phyloP scores from a whole-genome alignment of 2,329 filamentous ascomycete genomes.

The Bipolaris sorokiniana region DNA sequence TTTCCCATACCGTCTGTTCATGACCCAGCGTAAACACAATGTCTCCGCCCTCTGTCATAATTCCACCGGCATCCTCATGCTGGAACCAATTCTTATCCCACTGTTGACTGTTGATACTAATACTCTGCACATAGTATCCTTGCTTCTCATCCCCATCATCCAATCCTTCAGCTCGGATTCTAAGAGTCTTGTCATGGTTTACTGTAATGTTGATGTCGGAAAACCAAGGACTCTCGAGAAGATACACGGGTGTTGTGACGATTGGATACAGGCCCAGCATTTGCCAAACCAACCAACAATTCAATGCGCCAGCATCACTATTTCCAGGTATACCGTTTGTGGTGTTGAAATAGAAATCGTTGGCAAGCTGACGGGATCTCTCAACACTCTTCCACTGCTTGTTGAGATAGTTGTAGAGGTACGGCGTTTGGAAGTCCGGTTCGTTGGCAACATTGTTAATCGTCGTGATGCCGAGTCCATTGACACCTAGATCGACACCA shows the following conservation, averaged over 20 bases:
- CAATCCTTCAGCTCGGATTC: slow-evolving; percentile 53
- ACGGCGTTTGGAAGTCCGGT: slow-evolving; percentile 50
- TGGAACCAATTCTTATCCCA: slow-evolving; percentile 64
- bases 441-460: slow-evolving; percentile 51
- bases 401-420: slow-evolving; percentile 52
- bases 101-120: slow-evolving; percentile 59
- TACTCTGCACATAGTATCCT: slow-evolving; percentile 60
- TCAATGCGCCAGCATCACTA: slow-evolving; percentile 56
- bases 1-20: slow-evolving; percentile 41
- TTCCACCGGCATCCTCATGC: slow-evolving; percentile 54
- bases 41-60: slow-evolving; percentile 45
- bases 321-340: slow-evolving; percentile 55
- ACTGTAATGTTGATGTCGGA: slow-evolving; percentile 46
- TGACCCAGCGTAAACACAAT: slow-evolving; percentile 41
- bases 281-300: slow-evolving; percentile 60
- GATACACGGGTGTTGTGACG: slow-evolving; percentile 56
- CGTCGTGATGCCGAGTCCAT: slow-evolving; percentile 45
- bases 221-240: slow-evolving; percentile 57
- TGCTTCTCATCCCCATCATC: slow-evolving; percentile 52
- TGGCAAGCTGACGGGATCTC: slow-evolving; percentile 43
- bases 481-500: slow-evolving; percentile 44
- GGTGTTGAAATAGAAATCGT: slow-evolving; percentile 51
- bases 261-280: slow-evolving; percentile 58
- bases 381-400: slow-evolving; percentile 48
- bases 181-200: slow-evolving; percentile 49